phyloP scores from a whole-genome alignment of 306 rosid genomes.

The barrel medic (Medicago truncatula) region MtrunA17r5.0-ANR NC_053044.1:37721501-37722000 shows the following conservation, averaged over 20 bases:
- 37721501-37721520: conserved; percentile 18
- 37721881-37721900: neutral
- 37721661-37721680: neutral
- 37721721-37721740: neutral
- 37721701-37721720: conserved; percentile 3
- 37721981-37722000: conserved; percentile 7
- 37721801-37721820: neutral
- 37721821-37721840: neutral
- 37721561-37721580: conserved; percentile 14
- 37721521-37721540: conserved; percentile 5
- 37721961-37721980: neutral
- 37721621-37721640: conserved; percentile 1
- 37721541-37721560: conserved; percentile 17
- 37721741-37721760: neutral
- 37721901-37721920: conserved; percentile 3
- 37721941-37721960: neutral
- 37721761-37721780: neutral
- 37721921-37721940: conserved; percentile 2
- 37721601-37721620: conserved; percentile 25
- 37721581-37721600: conserved; percentile 17
- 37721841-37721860: conserved; percentile 22
- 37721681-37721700: conserved; percentile 5
- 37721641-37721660: neutral
- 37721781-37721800: neutral
- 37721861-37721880: conserved; percentile 16